Evolutionary conservation across 2,329 filamentous ascomycete species (phyloP).

Genomic region (Aspergillus candidus): DNA sequence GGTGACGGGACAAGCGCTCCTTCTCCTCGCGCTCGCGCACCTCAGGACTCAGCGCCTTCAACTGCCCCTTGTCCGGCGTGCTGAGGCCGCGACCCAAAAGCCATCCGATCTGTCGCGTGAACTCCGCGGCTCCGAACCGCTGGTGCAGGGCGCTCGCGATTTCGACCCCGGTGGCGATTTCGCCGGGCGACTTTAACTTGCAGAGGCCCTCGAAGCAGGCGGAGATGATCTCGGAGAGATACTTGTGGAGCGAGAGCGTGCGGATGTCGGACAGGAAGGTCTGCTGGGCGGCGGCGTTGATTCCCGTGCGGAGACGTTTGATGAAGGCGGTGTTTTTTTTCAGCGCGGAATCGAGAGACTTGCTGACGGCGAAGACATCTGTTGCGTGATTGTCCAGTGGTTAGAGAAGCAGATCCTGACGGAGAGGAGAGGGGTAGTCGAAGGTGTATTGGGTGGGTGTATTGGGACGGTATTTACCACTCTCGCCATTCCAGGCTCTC

Average conservation of each 20-base stretch:
- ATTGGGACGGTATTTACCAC: constrained; percentile 51
- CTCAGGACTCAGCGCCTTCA: constrained; percentile 75
- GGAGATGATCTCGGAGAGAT: constrained; percentile 92
- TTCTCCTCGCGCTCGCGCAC: constrained; percentile 93
- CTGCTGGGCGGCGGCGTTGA: constrained; percentile 69
- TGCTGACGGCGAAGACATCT: constrained; percentile 74
- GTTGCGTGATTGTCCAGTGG: constrained; percentile 17
- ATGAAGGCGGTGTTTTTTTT: constrained; percentile 99
- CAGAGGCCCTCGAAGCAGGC: constrained; percentile 92
- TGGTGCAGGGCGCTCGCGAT: constrained; percentile 94
- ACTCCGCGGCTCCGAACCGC: constrained; percentile 82
- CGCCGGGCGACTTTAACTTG: constrained; percentile 83
- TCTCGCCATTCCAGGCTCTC: constrained; percentile 81
- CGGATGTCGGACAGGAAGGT: constrained; percentile 88
- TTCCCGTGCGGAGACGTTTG: constrained; percentile 84
- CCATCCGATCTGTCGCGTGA: constrained; percentile 89
- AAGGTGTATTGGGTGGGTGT: constrained; percentile 8
- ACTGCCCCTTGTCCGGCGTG: constrained; percentile 75
- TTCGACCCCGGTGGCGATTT: constrained; percentile 86
- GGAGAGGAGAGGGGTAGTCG: constrained; percentile 12
- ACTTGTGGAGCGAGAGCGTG: constrained; percentile 87
- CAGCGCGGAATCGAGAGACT: constrained; percentile 83
- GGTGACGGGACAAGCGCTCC: constrained; percentile 79
- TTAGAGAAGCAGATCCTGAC: constrained; percentile 7
- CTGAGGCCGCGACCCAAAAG: constrained; percentile 83